These are phyloP conservation scores for Sesbania bispinosa DNA, from an alignment of 306 rosid species.

Conservation along the genomic window DNA sequence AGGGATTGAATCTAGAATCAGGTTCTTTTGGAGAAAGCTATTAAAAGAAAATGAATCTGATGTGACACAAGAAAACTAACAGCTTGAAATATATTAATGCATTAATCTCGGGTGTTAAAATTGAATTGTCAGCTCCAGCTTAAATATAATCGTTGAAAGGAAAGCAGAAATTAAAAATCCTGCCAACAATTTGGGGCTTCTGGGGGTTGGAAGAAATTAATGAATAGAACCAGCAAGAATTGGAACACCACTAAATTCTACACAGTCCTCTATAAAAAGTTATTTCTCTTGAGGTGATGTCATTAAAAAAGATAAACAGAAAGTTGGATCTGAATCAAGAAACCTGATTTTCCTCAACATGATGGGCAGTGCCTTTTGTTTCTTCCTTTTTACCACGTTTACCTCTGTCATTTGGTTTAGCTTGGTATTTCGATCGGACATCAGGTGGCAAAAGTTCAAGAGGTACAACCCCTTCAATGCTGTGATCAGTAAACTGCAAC, in stretches of 20 bases:
- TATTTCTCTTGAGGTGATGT: constrained; percentile 3
- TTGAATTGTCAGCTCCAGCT: background rate
- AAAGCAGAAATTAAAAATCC: background rate
- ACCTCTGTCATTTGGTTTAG: constrained; percentile 74
- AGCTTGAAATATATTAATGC: background rate
- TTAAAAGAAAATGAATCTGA: too few species aligned
- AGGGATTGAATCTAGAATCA: too few species aligned
- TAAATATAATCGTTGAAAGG: background rate
- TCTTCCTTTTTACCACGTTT: constrained; percentile 91
- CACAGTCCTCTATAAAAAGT: background rate
- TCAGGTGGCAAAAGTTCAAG: constrained; percentile 87
- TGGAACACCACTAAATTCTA: constrained; percentile 4
- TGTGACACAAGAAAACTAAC: background rate
- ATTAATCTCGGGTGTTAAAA: background rate
- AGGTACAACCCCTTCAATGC: constrained; percentile 93
- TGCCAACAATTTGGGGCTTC: background rate
- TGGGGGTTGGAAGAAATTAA: background rate
- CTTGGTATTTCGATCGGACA: constrained; percentile 75
- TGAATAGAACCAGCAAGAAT: background rate
- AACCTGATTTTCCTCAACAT: constrained; percentile 87
- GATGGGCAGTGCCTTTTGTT: constrained; percentile 56
- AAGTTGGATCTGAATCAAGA: constrained; percentile 23
- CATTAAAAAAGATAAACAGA: background rate
- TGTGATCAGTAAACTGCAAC: constrained; percentile 84
- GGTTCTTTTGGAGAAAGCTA: too few species aligned